Evolutionary conservation across 805 yeast genomes (phyloP), one percentile per base, ranked within the genome.

Genomic region (Danielia reshetovae): DNA sequence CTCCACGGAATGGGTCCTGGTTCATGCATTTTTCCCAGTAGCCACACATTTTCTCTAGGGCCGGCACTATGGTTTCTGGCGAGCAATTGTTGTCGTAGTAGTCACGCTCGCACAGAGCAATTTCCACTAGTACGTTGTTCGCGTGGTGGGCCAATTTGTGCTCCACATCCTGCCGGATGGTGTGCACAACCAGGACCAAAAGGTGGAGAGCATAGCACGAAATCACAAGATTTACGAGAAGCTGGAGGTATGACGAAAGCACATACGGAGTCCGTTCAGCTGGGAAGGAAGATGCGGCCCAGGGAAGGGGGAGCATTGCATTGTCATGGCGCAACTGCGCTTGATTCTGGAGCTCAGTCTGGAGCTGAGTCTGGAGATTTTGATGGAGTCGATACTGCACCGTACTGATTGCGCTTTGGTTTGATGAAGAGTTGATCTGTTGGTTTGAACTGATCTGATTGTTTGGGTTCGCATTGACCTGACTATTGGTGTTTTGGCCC

Each of bases 11-110:
- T 3, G 77, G 75, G 36, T 79, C 75, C 46, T 76, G 74, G 31
- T 66, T 66, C 84, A 81, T 80, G 51, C 90, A 82, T 29, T 68
- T 67, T 34, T 68, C 72, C 88, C 87, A 84, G 38, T 68, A 61
- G 11, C 65, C 59, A 55, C 93, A 84, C 24, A 68, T 64, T 17
- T 60, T 59, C 36, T 72, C 74, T 38, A 82, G 52, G 2, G 80
- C 83, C 1, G 88, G 83, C 2, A 72, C 76, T 7, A 75, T 61
- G 3, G 68, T 60, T 8, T 68, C 74, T 3, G 77, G 77, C 11
- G 63, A 63, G 54, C 94, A 84, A 24, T 66, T 54, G 54, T 83
- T 84, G 8, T 68, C 72, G 24, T 58, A 29, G 51, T 72, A 83
- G 13, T 73, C 59, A 18, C 72, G 55, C 17, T 68, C 56, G 54